Percentiles rank a stretch among this genome's conserved stretches.
These are phyloP conservation scores for Vitis vinifera DNA, from an alignment of 164 flowering plant species.

Conservation along the genomic window DNA sequence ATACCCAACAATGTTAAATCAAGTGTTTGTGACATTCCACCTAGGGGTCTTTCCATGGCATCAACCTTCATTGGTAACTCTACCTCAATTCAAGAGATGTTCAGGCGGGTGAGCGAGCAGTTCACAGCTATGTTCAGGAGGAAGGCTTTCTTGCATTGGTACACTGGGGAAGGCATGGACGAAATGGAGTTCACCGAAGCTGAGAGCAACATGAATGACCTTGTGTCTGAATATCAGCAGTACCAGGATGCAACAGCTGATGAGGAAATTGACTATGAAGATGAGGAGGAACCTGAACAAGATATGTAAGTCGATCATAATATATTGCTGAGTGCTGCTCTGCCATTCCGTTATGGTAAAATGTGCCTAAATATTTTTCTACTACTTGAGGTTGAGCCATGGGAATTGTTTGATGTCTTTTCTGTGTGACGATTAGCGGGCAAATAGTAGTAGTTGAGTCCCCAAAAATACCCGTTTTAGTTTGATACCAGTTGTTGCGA, in stretches of 20 bases:
- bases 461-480: no score
- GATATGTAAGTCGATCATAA: no score
- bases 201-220: slow-evolving; percentile 7
- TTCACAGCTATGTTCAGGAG: slow-evolving; percentile 6
- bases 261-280: background rate
- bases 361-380: no score
- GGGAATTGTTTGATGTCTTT: no score
- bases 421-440: no score
- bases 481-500: no score
- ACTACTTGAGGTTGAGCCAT: no score
- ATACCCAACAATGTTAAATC: slow-evolving; percentile 20
- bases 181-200: slow-evolving; percentile 8
- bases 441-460: no score
- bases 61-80: slow-evolving; percentile 14
- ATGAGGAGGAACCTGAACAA: background rate
- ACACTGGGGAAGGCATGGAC: slow-evolving; percentile 9
- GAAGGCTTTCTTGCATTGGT: slow-evolving; percentile 10
- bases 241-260: slow-evolving; percentile 8
- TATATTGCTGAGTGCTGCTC: no score
- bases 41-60: slow-evolving; percentile 18
- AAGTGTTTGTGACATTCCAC: slow-evolving; percentile 19
- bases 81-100: slow-evolving; percentile 9
- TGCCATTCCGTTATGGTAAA: no score
- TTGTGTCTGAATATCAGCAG: slow-evolving; percentile 6
- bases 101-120: slow-evolving; percentile 8